phyloP scores from a whole-genome alignment of 2,329 filamentous ascomycete species.

The Celoporthe dispersa region DNA sequence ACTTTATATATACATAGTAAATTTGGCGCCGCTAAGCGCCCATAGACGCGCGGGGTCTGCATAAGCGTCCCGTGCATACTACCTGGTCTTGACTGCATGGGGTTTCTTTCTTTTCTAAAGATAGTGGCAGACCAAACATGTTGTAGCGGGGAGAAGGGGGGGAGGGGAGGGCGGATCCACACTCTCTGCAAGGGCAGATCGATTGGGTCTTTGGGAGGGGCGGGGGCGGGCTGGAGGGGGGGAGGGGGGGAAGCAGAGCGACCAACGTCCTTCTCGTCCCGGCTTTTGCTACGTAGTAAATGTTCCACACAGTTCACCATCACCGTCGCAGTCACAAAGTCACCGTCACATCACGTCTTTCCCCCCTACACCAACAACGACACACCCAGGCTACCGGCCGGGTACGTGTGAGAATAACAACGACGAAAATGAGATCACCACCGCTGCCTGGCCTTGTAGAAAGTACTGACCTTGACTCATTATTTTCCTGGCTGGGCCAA shows the following conservation, averaged over 20 bases:
- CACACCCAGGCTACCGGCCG: not conserved
- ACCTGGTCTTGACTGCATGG: not conserved
- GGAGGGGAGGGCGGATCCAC: not conserved
- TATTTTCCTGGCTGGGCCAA: not conserved
- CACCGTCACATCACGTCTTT: not conserved
- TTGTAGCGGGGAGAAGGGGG: not conserved
- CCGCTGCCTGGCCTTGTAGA: not conserved
- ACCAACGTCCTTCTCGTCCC: not conserved
- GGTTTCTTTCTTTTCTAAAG: not conserved
- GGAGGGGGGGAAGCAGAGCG: not conserved
- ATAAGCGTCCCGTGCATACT: not conserved
- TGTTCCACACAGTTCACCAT: not conserved
- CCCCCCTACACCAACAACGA: not conserved
- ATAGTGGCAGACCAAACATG: constrained; percentile 2
- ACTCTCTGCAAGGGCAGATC: constrained; percentile 1
- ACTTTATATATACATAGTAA: not conserved
- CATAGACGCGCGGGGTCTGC: not conserved
- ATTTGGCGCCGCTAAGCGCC: constrained; percentile 9
- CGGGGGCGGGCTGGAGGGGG: not conserved
- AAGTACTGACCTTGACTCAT: not conserved
- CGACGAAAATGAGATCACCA: not conserved
- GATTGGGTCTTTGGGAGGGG: not conserved
- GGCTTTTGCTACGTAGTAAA: not conserved
- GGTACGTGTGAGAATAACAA: not conserved
- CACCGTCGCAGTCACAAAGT: not conserved